A percentile compares a stretch with the other conserved stretches of the same genome.
Evolutionary conservation across 768 basidiomycete genomes (phyloP).

Genomic region (Mycena epipterygia): DNA sequence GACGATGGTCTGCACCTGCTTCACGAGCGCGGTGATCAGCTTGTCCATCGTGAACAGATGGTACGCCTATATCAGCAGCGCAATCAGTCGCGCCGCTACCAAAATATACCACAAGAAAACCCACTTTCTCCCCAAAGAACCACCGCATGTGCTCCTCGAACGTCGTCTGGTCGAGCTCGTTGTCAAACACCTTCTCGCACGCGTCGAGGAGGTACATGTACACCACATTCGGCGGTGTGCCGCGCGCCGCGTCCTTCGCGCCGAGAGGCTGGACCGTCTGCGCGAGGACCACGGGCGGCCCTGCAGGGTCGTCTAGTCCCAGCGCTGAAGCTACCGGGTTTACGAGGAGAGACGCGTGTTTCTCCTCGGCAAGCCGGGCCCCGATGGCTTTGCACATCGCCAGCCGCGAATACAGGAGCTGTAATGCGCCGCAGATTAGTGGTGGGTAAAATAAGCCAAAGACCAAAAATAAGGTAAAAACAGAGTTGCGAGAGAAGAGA

Average conservation of each 20-base stretch:
- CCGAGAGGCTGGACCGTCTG: constrained; percentile 77
- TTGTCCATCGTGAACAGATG: constrained; percentile 95
- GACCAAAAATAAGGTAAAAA: constrained; percentile 33
- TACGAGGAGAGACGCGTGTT: constrained; percentile 73
- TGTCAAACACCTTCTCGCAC: constrained; percentile 94
- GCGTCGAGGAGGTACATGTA: constrained; percentile 92
- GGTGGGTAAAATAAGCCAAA: constrained; percentile 9
- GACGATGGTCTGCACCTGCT: constrained; percentile 92
- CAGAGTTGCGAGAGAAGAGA: constrained; percentile 23
- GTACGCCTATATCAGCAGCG: constrained; percentile 76
- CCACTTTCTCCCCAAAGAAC: constrained; percentile 91
- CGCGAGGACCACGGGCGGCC: constrained; percentile 74
- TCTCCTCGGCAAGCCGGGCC: constrained; percentile 74
- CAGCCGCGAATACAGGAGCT: constrained; percentile 93
- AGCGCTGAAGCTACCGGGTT: constrained; percentile 89
- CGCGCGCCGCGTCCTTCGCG: constrained; percentile 58
- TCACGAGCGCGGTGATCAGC: constrained; percentile 88
- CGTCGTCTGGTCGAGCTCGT: constrained; percentile 89
- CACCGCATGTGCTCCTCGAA: constrained; percentile 98
- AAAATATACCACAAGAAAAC: constrained; percentile 31
- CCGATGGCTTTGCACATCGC: constrained; percentile 88
- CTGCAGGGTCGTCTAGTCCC: constrained; percentile 88
- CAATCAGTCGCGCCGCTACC: constrained; percentile 33
- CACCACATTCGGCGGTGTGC: constrained; percentile 68
- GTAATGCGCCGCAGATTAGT: constrained; percentile 16